Evolutionary conservation across 164 flowering plant genomes (phyloP).

Genomic region (Echeveria elegans): DNA sequence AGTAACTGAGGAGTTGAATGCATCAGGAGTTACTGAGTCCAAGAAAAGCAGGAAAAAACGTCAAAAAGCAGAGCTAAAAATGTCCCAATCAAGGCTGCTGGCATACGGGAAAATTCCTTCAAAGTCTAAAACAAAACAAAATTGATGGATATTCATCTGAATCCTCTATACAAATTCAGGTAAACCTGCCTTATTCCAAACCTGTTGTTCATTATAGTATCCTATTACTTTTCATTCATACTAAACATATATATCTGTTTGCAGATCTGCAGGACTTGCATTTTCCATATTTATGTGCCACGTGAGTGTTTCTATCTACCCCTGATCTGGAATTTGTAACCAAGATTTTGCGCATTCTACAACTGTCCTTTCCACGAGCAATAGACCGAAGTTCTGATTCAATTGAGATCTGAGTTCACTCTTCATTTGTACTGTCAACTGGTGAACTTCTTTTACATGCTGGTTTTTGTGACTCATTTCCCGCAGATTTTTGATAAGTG

Average conservation of each 20-base stretch:
- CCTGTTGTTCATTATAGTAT: neutral
- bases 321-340: neutral
- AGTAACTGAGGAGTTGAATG: conserved; percentile 2
- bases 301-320: neutral
- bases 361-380: neutral
- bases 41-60: conserved; percentile 37
- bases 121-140: conserved; percentile 31
- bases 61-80: conserved; percentile 34
- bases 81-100: conserved; percentile 34
- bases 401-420: neutral
- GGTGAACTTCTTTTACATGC: too few relatives aligned
- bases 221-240: too few relatives aligned
- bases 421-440: too few relatives aligned
- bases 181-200: neutral
- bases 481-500: too few relatives aligned
- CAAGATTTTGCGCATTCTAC: neutral
- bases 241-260: neutral
- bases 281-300: too few relatives aligned
- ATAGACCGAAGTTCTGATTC: neutral
- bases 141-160: conserved; percentile 17
- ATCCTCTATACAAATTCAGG: neutral
- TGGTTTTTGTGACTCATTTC: too few relatives aligned
- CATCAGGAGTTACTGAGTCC: neutral
- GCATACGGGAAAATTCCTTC: conserved; percentile 48
- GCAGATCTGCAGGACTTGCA: too few relatives aligned